phyloP scores from a whole-genome alignment of 371 early-diverging fungal genomes.

The Chytridiales sp. region DNA sequence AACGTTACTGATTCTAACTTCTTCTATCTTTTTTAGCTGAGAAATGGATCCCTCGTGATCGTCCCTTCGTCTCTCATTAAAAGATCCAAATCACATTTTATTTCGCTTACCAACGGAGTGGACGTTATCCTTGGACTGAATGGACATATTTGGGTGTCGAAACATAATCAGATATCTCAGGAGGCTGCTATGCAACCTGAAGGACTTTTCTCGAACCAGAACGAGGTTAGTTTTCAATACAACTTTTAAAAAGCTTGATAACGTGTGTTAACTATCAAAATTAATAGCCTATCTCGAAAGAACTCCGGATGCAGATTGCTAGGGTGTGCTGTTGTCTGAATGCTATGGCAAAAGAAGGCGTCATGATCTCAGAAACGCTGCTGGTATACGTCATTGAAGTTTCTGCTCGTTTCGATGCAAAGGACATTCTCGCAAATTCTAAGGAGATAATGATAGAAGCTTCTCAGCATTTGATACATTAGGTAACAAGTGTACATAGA shows the following conservation, averaged over 20 bases:
- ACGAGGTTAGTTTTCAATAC: conserved; percentile 59
- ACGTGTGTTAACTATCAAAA: neutral
- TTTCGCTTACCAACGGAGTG: conserved; percentile 80
- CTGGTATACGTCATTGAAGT: conserved; percentile 89
- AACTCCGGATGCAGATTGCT: conserved; percentile 76
- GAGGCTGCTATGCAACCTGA: conserved; percentile 63
- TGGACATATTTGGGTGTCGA: conserved; percentile 95
- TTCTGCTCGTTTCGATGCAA: conserved; percentile 52
- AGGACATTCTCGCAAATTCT: conserved; percentile 28
- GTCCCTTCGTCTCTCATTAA: conserved; percentile 87
- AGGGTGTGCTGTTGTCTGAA: conserved; percentile 82
- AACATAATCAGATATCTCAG: conserved; percentile 59
- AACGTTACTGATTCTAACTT: neutral
- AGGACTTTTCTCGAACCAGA: conserved; percentile 73
- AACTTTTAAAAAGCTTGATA: neutral
- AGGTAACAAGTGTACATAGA: too few species aligned
- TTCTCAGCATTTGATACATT: too few species aligned
- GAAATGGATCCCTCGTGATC: conserved; percentile 83
- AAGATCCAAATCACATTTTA: conserved; percentile 91
- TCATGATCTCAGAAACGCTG: conserved; percentile 80
- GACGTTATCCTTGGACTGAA: conserved; percentile 94
- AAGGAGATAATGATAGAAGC: conserved; percentile 11
- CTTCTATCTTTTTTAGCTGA: conserved; percentile 54
- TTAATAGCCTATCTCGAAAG: conserved; percentile 29
- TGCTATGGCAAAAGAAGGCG: conserved; percentile 71